These are phyloP conservation scores for Turritis glabra DNA, from an alignment of 345 rosid species.

Conservation along the genomic window DNA sequence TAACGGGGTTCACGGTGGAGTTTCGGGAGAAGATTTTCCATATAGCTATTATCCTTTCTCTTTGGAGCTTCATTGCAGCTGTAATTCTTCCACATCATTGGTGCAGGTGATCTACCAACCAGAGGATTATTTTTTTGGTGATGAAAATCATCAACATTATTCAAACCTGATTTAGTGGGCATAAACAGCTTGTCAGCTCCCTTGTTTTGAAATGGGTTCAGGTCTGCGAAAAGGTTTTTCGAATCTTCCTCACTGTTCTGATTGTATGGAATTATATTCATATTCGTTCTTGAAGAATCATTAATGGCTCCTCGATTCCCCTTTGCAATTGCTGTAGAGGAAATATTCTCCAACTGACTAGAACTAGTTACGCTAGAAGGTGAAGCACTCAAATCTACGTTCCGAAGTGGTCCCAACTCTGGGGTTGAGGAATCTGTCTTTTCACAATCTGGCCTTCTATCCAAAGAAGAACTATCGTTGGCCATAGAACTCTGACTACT, in stretches of 20 bases:
- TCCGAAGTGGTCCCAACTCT: slow-evolving; percentile 39
- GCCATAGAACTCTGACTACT: slow-evolving; percentile 53
- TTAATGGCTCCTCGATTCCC: slow-evolving; percentile 63
- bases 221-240: slow-evolving; percentile 85
- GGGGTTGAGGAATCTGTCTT: slow-evolving; percentile 43
- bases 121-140: slow-evolving; percentile 54
- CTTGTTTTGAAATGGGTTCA: slow-evolving; percentile 87
- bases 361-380: slow-evolving; percentile 43
- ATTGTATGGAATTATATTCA: slow-evolving; percentile 69
- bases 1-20: slow-evolving; percentile 70
- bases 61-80: slow-evolving; percentile 82
- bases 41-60: slow-evolving; percentile 67
- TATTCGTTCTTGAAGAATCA: slow-evolving; percentile 66
- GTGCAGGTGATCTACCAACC: slow-evolving; percentile 70
- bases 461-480: slow-evolving; percentile 39
- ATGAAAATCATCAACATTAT: slow-evolving; percentile 58
- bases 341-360: slow-evolving; percentile 56
- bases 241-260: slow-evolving; percentile 72
- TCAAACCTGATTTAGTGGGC: slow-evolving; percentile 56
- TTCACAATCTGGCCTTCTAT: slow-evolving; percentile 46
- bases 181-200: slow-evolving; percentile 66
- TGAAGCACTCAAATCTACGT: slow-evolving; percentile 58
- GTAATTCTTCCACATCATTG: slow-evolving; percentile 84
- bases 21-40: slow-evolving; percentile 69
- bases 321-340: slow-evolving; percentile 56